Conservation (phyloP, 177 flowering plant genomes). For the Vitis hybrid region DNA sequence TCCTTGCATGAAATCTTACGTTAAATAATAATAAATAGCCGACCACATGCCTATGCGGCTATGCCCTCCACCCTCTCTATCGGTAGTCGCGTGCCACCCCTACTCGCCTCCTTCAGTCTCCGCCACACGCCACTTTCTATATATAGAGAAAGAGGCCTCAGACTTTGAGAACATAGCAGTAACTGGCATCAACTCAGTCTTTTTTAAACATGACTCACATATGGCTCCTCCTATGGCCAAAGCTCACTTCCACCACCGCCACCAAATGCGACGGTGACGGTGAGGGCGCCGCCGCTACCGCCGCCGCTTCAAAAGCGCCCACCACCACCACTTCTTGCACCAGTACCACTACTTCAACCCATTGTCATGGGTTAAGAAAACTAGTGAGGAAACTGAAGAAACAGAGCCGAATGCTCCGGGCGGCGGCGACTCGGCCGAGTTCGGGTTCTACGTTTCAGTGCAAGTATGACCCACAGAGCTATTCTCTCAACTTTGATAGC, state of each 20-base stretch:
- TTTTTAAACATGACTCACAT: slow-evolving; percentile 6
- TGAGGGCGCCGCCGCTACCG: neutral
- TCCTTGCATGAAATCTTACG: no score
- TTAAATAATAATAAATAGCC: no score
- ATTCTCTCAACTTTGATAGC: slow-evolving; percentile 53
- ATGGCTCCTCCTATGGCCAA: slow-evolving; percentile 30
- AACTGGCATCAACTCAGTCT: no score
- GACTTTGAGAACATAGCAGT: no score
- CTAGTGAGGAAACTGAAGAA: slow-evolving; percentile 44
- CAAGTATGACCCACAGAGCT: slow-evolving; percentile 55
- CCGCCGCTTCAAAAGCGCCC: slow-evolving; percentile 8
- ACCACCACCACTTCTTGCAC: neutral
- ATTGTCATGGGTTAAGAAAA: slow-evolving; percentile 12
- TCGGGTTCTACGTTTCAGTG: slow-evolving; percentile 22
- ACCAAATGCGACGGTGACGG: slow-evolving; percentile 15
- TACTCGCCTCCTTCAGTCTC: no score
- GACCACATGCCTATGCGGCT: no score
- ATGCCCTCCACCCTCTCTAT: no score
- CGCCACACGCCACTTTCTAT: no score
- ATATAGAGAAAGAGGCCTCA: no score
- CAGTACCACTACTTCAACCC: neutral
- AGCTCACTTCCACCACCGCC: slow-evolving; percentile 18
- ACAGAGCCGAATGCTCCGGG: slow-evolving; percentile 25
- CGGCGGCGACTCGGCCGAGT: slow-evolving; percentile 8
- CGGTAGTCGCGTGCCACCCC: no score